These are phyloP conservation scores for Panaeolus papilionaceus DNA, from an alignment of 768 basidiomycete genomes.

Conservation along the genomic window DNA sequence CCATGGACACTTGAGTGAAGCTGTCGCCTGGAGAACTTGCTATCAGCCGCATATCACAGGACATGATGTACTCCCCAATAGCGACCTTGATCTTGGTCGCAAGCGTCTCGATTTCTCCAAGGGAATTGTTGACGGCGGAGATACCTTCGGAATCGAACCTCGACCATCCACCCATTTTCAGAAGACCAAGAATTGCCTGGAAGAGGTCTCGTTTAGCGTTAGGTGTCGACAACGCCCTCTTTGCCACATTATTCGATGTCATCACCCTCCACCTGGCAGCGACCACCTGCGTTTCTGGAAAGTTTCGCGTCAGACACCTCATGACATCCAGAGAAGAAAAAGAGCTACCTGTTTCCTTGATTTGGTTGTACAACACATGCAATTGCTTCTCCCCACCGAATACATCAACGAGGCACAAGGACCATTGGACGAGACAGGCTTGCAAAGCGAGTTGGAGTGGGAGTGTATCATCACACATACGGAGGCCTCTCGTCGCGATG, in stretches of 20 bases:
- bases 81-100: constrained; percentile 26
- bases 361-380: constrained; percentile 20
- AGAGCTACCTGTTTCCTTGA: constrained; percentile 22
- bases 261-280: constrained; percentile 60
- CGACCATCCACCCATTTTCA: constrained; percentile 30
- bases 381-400: constrained; percentile 18
- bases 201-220: constrained; percentile 1
- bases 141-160: constrained; percentile 20
- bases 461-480: constrained; percentile 26
- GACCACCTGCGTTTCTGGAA: constrained; percentile 48
- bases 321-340: not conserved
- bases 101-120: constrained; percentile 24
- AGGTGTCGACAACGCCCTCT: not conserved
- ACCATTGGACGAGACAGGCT: constrained; percentile 22
- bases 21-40: constrained; percentile 15
- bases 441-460: constrained; percentile 32
- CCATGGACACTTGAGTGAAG: constrained; percentile 29
- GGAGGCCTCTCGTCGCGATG: constrained; percentile 22
- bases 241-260: constrained; percentile 33
- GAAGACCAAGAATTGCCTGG: constrained; percentile 21
- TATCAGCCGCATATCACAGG: constrained; percentile 32
- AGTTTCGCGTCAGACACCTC: constrained; percentile 31
- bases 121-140: constrained; percentile 23
- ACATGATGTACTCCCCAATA: constrained; percentile 31
- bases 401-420: constrained; percentile 9